A percentile compares a stretch with the other conserved stretches of the same genome.
phyloP scores from a whole-genome alignment of 805 yeast species.

The Crinitomyces ghanaensis region DNA sequence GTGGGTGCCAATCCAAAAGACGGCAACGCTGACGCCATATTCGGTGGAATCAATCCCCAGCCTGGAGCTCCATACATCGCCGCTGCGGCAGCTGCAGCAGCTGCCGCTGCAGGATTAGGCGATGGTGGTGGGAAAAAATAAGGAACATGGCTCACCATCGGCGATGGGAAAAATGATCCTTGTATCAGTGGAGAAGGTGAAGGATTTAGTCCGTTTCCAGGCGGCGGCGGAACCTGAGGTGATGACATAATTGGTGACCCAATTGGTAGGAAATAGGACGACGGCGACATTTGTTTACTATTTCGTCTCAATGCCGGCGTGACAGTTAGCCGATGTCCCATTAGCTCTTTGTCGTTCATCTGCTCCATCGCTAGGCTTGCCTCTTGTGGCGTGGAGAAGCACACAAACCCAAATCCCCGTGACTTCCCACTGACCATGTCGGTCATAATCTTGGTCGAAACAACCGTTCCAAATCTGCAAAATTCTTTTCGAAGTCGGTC shows the following conservation, averaged over 20 bases:
- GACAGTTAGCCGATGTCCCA: constrained; percentile 46
- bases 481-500: constrained; percentile 37
- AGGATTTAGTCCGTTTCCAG: background rate
- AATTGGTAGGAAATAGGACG: constrained; percentile 1
- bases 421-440: constrained; percentile 37
- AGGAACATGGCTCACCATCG: constrained; percentile 1
- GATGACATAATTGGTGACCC: background rate
- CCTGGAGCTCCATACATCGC: constrained; percentile 1
- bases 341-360: constrained; percentile 43
- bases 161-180: background rate
- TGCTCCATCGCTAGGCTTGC: constrained; percentile 61
- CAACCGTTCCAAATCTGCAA: constrained; percentile 37
- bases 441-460: constrained; percentile 42
- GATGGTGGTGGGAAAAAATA: constrained; percentile 1
- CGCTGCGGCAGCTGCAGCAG: constrained; percentile 12
- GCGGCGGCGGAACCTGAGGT: constrained; percentile 1
- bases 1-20: constrained; percentile 1
- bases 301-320: constrained; percentile 65
- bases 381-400: constrained; percentile 52
- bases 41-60: background rate
- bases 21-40: background rate
- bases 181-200: background rate
- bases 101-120: background rate
- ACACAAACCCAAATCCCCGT: constrained; percentile 74
- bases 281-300: constrained; percentile 1